Percentiles rank a stretch among this genome's conserved stretches.
Evolutionary conservation across 1,284 basidiomycete genomes (phyloP).

Genomic region (Austropuccinia psidii): DNA sequence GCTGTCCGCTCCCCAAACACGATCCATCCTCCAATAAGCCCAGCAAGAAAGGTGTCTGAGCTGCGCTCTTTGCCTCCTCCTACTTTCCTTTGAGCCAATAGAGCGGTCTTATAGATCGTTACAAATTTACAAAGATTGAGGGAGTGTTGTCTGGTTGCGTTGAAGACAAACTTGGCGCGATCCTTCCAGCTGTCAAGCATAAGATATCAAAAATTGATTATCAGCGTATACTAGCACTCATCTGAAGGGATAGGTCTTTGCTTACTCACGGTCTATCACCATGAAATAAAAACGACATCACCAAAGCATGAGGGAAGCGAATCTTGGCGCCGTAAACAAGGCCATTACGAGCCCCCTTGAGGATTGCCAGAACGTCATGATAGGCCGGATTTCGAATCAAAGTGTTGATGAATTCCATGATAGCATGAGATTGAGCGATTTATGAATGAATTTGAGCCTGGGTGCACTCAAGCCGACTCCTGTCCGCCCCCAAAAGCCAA

Average conservation of each 20-base stretch:
- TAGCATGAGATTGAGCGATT: no score
- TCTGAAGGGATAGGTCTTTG: neutral
- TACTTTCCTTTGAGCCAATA: conserved; percentile 69
- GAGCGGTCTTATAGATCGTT: conserved; percentile 77
- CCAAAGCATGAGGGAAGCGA: conserved; percentile 88
- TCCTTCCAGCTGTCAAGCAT: conserved; percentile 58
- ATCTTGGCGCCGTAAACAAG: conserved; percentile 82
- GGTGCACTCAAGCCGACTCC: no score
- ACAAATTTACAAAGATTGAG: conserved; percentile 88
- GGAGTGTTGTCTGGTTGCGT: conserved; percentile 81
- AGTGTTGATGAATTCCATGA: conserved; percentile 37
- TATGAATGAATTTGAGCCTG: no score
- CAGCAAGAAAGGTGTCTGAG: conserved; percentile 84
- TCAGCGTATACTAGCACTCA: neutral
- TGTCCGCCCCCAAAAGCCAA: no score
- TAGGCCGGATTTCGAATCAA: conserved; percentile 57
- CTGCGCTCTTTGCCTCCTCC: conserved; percentile 66
- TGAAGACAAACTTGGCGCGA: conserved; percentile 63
- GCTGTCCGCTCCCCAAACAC: conserved; percentile 91
- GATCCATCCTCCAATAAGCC: conserved; percentile 79
- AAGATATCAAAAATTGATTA: conserved; percentile 15
- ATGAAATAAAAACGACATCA: conserved; percentile 90
- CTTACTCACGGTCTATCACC: conserved; percentile 37
- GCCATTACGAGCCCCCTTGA: conserved; percentile 93
- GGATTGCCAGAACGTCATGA: conserved; percentile 79